Evolutionary conservation across 169 alveolate genomes (phyloP), one percentile per base, ranked within the genome.

Genomic region (Condylostoma magnum): DNA sequence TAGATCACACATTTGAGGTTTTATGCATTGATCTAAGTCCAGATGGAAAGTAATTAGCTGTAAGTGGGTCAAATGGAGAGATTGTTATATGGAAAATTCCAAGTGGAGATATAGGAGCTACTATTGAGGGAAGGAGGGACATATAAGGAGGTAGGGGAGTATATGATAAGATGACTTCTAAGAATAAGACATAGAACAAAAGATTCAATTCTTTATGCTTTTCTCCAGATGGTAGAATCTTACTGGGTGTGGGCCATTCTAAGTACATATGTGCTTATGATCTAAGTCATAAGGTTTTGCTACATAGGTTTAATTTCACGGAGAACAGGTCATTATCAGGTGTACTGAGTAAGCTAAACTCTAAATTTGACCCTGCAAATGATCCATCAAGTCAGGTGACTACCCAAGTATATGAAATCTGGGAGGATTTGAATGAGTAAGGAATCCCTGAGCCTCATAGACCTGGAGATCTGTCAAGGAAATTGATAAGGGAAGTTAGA

Each of bases 11-110:
- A 34, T 88, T 95, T 15, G 95, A 95, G 76, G 94, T 95, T 6
- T 80, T 95, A 3, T 81, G 95, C n/a, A 70, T 96, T 37, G 93
- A 94, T 30, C 85, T 94, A 66, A 94, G 90, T 51, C 95, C 97
- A 1, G 83, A 97, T 72, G 98, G 95, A 36, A 95, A 95, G 83
- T 95, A 96, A 69, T 77, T 94, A 47, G 97, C 97, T 0, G 92
- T 96, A 1, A 78, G 93, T 33, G 66, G 89, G 4, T 50, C 91
- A 44, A 79, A 87, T 37, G 96, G 97, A 18, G 85, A 67, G 37
- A 86, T 92, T 6, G 33, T 75, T 4, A 86, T 92, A 69, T 92
- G 96, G 96, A 96, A 89, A 54, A 54, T 92, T 41, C 83, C 69
- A 25, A 77, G 80, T 28, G 79, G 83, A 15, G 91, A 80, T 77